These are phyloP conservation scores for Spergularia bocconei DNA, from an alignment of 148 eudicot genomes.

Conservation along the genomic window DNA sequence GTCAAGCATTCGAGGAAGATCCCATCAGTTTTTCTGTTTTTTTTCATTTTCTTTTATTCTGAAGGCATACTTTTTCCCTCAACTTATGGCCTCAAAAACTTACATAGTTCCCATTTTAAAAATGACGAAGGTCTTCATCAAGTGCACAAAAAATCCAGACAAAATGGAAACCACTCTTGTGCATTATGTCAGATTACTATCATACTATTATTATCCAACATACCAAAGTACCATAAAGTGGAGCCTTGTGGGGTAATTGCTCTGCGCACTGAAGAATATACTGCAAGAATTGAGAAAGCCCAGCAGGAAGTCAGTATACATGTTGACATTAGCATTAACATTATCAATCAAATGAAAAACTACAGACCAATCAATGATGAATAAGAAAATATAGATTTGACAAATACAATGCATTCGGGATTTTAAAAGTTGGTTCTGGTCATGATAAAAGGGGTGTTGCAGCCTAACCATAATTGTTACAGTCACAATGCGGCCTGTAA, in stretches of 20 bases:
- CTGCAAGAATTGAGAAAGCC: constrained; percentile 35
- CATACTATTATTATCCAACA: constrained; percentile 5
- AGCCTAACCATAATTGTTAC: background rate
- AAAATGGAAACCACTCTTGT: background rate
- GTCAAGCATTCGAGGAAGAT: constrained; percentile 1
- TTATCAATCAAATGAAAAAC: background rate
- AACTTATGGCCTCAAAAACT: background rate
- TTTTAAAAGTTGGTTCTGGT: background rate
- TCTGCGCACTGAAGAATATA: constrained; percentile 85
- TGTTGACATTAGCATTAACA: background rate
- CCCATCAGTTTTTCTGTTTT: background rate
- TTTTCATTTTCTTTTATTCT: background rate
- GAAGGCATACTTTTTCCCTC: background rate
- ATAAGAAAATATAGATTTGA: background rate
- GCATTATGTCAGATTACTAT: too few species aligned
- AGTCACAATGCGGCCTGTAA: background rate
- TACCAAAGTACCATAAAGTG: constrained; percentile 92
- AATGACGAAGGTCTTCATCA: background rate
- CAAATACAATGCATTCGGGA: background rate
- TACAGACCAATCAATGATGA: background rate
- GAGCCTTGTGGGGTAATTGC: constrained; percentile 93
- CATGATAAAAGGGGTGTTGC: background rate
- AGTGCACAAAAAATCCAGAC: background rate
- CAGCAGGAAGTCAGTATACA: constrained; percentile 8
- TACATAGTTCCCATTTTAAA: background rate